Evolutionary conservation across 1,284 basidiomycete species (phyloP).

Genomic region (Cryptococcus wingfieldii): DNA sequence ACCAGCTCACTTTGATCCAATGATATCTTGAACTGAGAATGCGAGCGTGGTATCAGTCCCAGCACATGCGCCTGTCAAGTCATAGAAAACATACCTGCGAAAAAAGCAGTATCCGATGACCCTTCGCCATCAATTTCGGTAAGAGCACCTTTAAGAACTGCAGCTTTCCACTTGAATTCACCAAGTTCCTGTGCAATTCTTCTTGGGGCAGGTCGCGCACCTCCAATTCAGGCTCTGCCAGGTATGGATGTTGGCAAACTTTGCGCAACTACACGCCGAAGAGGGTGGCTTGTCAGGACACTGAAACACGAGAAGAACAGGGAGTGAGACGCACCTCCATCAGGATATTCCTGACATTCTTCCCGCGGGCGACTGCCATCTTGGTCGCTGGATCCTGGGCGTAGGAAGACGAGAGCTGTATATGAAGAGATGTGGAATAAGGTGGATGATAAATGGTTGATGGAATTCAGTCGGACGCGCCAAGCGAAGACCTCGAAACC

Average conservation of each 20-base stretch:
- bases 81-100: conserved; percentile 68
- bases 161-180: conserved; percentile 82
- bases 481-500: not conserved
- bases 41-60: conserved; percentile 37
- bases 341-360: conserved; percentile 35
- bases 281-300: not conserved
- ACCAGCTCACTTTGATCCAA: conserved; percentile 60
- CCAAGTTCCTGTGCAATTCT: conserved; percentile 71
- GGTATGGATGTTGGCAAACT: conserved; percentile 76
- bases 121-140: conserved; percentile 79
- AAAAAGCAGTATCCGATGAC: conserved; percentile 93
- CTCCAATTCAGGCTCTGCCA: conserved; percentile 77
- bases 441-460: not conserved
- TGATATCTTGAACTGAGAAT: conserved; percentile 73
- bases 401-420: not conserved
- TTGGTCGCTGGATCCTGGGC: not conserved
- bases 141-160: conserved; percentile 75
- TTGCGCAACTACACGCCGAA: conserved; percentile 40
- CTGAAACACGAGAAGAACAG: not conserved
- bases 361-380: conserved; percentile 23
- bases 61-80: not conserved
- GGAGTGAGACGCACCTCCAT: conserved; percentile 36
- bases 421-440: not conserved
- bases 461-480: not conserved
- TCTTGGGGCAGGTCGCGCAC: conserved; percentile 59